Evolutionary conservation across 371 early-diverging fungal genomes (phyloP).

Genomic region (Phascolomyces articulosus): DNA sequence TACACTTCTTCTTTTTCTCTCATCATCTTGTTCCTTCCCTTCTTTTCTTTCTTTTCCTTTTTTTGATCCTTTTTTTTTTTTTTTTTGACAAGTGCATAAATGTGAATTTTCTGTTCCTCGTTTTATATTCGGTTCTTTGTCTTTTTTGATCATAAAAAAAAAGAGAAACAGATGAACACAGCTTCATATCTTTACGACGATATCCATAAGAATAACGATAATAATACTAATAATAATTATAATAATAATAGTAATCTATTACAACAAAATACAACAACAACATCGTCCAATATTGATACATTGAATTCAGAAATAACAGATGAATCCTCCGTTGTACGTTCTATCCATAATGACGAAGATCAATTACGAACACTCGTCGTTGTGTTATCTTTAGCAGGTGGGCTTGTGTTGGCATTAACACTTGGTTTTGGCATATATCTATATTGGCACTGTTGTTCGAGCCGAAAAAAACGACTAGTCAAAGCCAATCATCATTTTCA

Average conservation of each 20-base stretch:
- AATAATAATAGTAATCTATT: no score
- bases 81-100: constrained; percentile 5
- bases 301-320: not conserved
- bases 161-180: not conserved
- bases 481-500: not conserved
- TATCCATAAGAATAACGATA: no score
- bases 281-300: no score
- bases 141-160: not conserved
- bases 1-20: not conserved
- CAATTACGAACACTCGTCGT: constrained; percentile 25
- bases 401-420: constrained; percentile 22
- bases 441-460: constrained; percentile 21
- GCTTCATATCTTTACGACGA: not conserved
- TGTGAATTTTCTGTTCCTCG: not conserved
- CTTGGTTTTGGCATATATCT: constrained; percentile 28
- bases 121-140: not conserved
- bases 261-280: not conserved
- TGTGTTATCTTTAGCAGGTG: constrained; percentile 25
- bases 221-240: no score
- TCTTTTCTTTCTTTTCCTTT: not conserved
- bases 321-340: constrained; percentile 4
- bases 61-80: constrained; percentile 2
- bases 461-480: no score
- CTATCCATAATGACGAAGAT: constrained; percentile 22
- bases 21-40: constrained; percentile 5